phyloP scores from a whole-genome alignment of 495 filamentous ascomycete species.

The Neohortaea acidophila region DNA sequence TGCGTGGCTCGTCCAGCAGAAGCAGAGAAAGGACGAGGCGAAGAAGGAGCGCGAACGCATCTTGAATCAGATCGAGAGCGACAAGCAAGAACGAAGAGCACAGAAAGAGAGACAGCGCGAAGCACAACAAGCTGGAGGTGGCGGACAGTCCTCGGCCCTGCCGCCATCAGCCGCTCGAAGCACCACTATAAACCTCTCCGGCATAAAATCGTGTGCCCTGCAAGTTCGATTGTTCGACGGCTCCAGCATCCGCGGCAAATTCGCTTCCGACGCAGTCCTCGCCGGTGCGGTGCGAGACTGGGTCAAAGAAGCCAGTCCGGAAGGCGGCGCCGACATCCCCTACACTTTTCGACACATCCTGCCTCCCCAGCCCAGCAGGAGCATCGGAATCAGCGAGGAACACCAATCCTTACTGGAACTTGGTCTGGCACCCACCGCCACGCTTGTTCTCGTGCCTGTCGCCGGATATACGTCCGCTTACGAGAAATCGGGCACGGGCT shows the following conservation, averaged over 20 bases:
- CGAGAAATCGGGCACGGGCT: slow-evolving; percentile 7
- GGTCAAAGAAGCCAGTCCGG: slow-evolving; percentile 35
- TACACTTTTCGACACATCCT: slow-evolving; percentile 79
- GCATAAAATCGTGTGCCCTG: slow-evolving; percentile 44
- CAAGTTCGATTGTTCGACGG: slow-evolving; percentile 81
- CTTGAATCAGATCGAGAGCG: slow-evolving; percentile 27
- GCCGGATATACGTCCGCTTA: slow-evolving; percentile 49
- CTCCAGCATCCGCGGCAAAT: slow-evolving; percentile 54
- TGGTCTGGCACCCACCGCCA: slow-evolving; percentile 60
- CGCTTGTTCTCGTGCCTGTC: slow-evolving; percentile 64
- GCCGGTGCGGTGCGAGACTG: slow-evolving; percentile 53
- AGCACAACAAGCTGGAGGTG: slow-evolving; percentile 11
- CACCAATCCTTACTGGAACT: slow-evolving; percentile 47
- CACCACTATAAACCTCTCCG: not conserved
- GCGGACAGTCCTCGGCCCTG: not conserved
- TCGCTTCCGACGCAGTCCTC: slow-evolving; percentile 45
- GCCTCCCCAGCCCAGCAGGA: slow-evolving; percentile 58
- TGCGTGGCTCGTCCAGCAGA: slow-evolving; percentile 9
- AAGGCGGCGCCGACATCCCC: slow-evolving; percentile 29
- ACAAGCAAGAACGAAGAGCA: slow-evolving; percentile 46
- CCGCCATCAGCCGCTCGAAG: not conserved
- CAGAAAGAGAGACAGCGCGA: slow-evolving; percentile 36
- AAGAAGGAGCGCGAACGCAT: slow-evolving; percentile 24
- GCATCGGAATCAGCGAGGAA: slow-evolving; percentile 60
- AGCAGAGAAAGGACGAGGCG: slow-evolving; percentile 21